Percentiles rank a stretch among this genome's conserved stretches.
phyloP scores from a whole-genome alignment of 495 filamentous ascomycete genomes.

The Rhypophila decipiens region DNA sequence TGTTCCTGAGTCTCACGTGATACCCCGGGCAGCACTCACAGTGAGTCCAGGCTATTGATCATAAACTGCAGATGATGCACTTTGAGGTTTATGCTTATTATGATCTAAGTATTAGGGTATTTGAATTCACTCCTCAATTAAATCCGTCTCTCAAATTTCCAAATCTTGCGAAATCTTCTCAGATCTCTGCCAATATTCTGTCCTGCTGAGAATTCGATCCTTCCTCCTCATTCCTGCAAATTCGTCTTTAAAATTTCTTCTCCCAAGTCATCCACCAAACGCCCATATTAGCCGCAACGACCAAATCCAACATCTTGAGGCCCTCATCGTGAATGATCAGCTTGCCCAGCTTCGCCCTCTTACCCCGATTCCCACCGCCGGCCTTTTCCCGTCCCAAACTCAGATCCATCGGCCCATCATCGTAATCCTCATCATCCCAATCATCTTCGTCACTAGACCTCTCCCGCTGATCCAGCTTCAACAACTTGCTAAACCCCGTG shows the following conservation, averaged over 20 bases:
- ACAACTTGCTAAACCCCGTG: conserved; percentile 30
- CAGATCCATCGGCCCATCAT: conserved; percentile 50
- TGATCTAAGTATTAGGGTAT: no score
- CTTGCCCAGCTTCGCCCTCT: conserved; percentile 88
- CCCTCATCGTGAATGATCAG: conserved; percentile 86
- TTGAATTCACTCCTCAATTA: no score
- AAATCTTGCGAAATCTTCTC: no score
- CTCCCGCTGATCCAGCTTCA: conserved; percentile 12
- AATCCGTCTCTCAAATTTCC: neutral
- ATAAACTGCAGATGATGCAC: neutral
- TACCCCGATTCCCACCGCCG: conserved; percentile 76
- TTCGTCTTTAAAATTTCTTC: conserved; percentile 26
- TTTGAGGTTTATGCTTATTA: no score
- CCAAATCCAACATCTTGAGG: conserved; percentile 88
- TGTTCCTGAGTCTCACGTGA: neutral
- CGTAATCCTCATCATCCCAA: conserved; percentile 6
- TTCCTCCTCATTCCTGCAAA: neutral
- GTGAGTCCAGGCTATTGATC: neutral
- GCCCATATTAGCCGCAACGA: conserved; percentile 84
- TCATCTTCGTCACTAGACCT: conserved; percentile 26
- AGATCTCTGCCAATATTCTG: no score
- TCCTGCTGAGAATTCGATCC: no score
- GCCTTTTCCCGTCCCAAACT: conserved; percentile 69
- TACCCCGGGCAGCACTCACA: neutral
- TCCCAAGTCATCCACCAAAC: conserved; percentile 93